Conservation (phyloP, 495 filamentous ascomycete species). For the Xylaria cubensis region DNA sequence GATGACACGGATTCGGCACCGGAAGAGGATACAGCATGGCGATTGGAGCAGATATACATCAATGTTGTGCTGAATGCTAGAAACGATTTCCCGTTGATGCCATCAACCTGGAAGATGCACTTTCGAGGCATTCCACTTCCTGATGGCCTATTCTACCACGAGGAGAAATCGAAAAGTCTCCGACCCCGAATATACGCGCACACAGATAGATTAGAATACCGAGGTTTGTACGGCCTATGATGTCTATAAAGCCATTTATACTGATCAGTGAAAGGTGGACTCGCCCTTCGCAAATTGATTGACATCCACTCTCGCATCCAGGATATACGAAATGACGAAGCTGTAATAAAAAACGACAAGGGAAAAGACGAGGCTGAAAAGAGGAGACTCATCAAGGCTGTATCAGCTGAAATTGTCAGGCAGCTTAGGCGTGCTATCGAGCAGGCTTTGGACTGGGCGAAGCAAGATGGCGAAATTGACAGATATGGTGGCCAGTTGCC, state of each 20-base stretch:
- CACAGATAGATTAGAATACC: slow-evolving; percentile 33
- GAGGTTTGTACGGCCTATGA: slow-evolving; percentile 31
- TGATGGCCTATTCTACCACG: slow-evolving; percentile 35
- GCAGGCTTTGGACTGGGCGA: slow-evolving; percentile 34
- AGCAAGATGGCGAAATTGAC: slow-evolving; percentile 30
- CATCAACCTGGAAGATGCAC: slow-evolving; percentile 41
- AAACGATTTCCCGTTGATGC: slow-evolving; percentile 39
- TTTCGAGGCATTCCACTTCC: slow-evolving; percentile 41
- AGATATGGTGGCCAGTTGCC: slow-evolving; percentile 24
- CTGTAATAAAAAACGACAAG: slow-evolving; percentile 1
- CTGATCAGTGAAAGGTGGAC: slow-evolving; percentile 34
- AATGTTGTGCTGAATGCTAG: slow-evolving; percentile 36
- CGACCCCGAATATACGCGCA: slow-evolving; percentile 39
- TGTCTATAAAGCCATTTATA: too few species aligned
- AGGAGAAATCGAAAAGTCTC: slow-evolving; percentile 26
- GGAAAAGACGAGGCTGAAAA: neutral
- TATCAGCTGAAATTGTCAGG: slow-evolving; percentile 23
- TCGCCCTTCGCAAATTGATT: slow-evolving; percentile 36
- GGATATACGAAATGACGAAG: slow-evolving; percentile 32
- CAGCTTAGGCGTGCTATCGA: slow-evolving; percentile 27
- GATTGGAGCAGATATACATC: slow-evolving; percentile 36
- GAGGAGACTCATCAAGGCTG: neutral
- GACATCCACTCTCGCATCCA: slow-evolving; percentile 34
- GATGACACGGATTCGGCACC: neutral
- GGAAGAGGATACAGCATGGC: slow-evolving; percentile 31